A percentile compares a stretch with the other conserved stretches of the same genome.
Evolutionary conservation across 2,329 filamentous ascomycete species (phyloP).

Genomic region (Microsporum canis): DNA sequence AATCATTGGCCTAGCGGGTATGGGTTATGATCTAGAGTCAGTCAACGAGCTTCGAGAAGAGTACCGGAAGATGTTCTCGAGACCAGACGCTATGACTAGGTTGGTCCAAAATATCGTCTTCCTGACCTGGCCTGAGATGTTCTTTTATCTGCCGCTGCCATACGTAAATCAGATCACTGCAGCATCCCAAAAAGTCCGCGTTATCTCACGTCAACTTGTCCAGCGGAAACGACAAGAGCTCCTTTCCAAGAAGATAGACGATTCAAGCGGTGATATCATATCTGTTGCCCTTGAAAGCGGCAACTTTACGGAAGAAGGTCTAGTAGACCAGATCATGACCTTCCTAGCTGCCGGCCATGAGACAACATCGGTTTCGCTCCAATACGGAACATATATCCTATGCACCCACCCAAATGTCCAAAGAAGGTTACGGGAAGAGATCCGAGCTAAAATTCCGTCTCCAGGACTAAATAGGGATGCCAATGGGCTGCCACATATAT

Average conservation of each 20-base stretch:
- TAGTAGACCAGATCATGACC: conserved; percentile 85
- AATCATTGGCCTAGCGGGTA: conserved; percentile 61
- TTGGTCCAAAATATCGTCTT: conserved; percentile 39
- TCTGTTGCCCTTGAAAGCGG: conserved; percentile 68
- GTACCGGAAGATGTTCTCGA: conserved; percentile 21
- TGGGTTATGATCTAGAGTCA: conserved; percentile 58
- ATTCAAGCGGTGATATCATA: conserved; percentile 54
- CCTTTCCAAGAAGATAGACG: conserved; percentile 15
- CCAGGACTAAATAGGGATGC: background rate
- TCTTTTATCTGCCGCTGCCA: conserved; percentile 54
- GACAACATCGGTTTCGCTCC: conserved; percentile 63
- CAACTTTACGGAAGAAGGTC: conserved; percentile 62
- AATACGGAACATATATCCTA: conserved; percentile 65
- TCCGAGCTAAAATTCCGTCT: conserved; percentile 50
- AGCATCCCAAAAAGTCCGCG: conserved; percentile 50
- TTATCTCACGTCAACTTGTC: conserved; percentile 58
- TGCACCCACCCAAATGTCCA: conserved; percentile 55
- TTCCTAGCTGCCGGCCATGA: conserved; percentile 76
- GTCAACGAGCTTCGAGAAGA: conserved; percentile 42
- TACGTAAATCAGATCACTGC: conserved; percentile 54
- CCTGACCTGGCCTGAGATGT: conserved; percentile 53
- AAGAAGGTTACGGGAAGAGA: conserved; percentile 53
- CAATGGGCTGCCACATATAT: background rate
- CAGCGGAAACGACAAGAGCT: conserved; percentile 53
- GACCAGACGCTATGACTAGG: conserved; percentile 11